Conservation (phyloP, 768 basidiomycete genomes). For the Termitomyces sp. region DNA sequence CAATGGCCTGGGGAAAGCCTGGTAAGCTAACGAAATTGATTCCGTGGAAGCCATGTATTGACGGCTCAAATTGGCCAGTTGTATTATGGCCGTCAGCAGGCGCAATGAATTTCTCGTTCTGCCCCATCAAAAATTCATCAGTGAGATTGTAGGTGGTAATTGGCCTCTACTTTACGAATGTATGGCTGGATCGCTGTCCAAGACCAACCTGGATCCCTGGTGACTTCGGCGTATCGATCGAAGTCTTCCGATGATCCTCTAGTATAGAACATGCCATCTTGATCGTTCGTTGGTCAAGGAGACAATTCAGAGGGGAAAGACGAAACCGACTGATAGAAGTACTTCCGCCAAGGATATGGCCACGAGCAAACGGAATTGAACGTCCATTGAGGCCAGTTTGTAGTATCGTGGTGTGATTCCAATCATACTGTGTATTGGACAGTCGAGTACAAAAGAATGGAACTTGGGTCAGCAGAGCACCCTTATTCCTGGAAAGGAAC, state of each 20-base stretch:
- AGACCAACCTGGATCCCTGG: conserved; percentile 26
- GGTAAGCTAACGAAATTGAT: conserved; percentile 23
- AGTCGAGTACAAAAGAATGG: conserved; percentile 13
- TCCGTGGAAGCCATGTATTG: conserved; percentile 24
- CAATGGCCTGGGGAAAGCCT: conserved; percentile 21
- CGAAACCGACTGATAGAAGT: conserved; percentile 21
- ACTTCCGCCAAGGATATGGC: conserved; percentile 24
- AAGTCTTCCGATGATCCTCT: conserved; percentile 26
- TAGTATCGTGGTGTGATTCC: conserved; percentile 25
- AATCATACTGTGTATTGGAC: conserved; percentile 17
- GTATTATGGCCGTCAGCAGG: conserved; percentile 30
- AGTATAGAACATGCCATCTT: conserved; percentile 26
- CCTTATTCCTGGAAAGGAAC: conserved; percentile 3
- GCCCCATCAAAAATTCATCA: not conserved
- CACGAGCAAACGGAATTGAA: conserved; percentile 17
- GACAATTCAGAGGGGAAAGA: not conserved
- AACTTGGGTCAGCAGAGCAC: conserved; percentile 6
- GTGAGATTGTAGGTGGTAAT: not conserved
- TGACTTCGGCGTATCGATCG: conserved; percentile 22
- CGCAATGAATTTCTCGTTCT: conserved; percentile 26
- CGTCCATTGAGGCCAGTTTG: conserved; percentile 21
- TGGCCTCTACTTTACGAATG: conserved; percentile 16
- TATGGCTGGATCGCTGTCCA: conserved; percentile 24
- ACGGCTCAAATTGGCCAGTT: conserved; percentile 23
- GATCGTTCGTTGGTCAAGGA: not conserved